A percentile compares a stretch with the other conserved stretches of the same genome.
These are phyloP conservation scores for Lophiostoma macrostomum DNA, from an alignment of 495 filamentous ascomycete species.

Conservation along the genomic window DNA sequence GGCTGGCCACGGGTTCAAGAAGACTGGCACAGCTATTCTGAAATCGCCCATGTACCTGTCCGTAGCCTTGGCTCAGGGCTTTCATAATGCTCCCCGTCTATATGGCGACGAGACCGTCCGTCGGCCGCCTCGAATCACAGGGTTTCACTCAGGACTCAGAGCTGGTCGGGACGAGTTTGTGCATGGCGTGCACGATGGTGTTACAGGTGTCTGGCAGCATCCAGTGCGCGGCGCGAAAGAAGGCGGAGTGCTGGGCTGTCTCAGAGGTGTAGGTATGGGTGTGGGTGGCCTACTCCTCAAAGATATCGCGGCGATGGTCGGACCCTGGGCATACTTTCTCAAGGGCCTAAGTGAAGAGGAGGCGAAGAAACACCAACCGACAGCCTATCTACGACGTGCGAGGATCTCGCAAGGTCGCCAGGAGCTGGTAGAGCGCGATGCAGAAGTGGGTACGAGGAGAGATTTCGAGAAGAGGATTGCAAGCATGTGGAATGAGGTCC, in stretches of 20 bases:
- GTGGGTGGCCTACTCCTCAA: constrained; percentile 71
- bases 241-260: constrained; percentile 57
- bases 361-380: constrained; percentile 33
- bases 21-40: constrained; percentile 29
- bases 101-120: constrained; percentile 46
- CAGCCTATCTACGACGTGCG: constrained; percentile 27
- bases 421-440: constrained; percentile 28
- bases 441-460: too few relatives aligned
- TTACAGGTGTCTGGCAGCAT: constrained; percentile 65
- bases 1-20: constrained; percentile 37
- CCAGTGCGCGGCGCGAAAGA: constrained; percentile 62
- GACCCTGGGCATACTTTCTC: constrained; percentile 61
- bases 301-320: constrained; percentile 60
- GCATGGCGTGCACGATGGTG: constrained; percentile 70
- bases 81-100: constrained; percentile 78
- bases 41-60: constrained; percentile 63
- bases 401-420: constrained; percentile 35
- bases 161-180: constrained; percentile 66
- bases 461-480: too few relatives aligned
- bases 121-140: constrained; percentile 60
- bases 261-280: constrained; percentile 71
- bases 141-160: constrained; percentile 62
- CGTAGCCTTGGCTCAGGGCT: constrained; percentile 72
- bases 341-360: constrained; percentile 57
- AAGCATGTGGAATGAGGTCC: too few relatives aligned